Percentiles rank a stretch among this genome's conserved stretches.
Evolutionary conservation across 192 early-diverging fungal species (phyloP).

Genomic region (Piromyces finnis): DNA sequence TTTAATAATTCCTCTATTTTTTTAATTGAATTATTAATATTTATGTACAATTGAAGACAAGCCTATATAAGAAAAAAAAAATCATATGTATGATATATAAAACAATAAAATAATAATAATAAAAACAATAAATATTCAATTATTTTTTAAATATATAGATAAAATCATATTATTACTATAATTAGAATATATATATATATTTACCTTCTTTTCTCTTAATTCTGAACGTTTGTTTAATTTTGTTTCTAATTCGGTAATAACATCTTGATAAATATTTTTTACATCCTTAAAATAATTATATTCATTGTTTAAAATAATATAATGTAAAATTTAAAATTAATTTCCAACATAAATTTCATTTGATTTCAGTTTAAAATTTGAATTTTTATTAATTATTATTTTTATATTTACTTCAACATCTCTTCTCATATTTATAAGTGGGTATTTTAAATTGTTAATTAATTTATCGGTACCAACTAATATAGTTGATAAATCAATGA

Average conservation of each 20-base stretch:
- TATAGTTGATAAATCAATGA: slow-evolving; percentile 61
- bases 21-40: slow-evolving; percentile 56
- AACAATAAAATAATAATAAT: not conserved
- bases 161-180: no score
- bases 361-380: no score
- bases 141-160: no score
- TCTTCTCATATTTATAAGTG: slow-evolving; percentile 35
- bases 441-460: slow-evolving; percentile 33
- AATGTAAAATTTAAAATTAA: no score
- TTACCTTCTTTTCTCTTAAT: slow-evolving; percentile 53
- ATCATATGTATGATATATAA: not conserved
- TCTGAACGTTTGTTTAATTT: slow-evolving; percentile 37
- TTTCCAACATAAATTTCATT: no score
- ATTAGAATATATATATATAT: not conserved
- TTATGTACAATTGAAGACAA: slow-evolving; percentile 44
- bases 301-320: no score
- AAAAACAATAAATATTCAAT: not conserved
- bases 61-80: slow-evolving; percentile 22
- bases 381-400: no score
- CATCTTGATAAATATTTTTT: not conserved
- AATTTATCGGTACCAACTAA: slow-evolving; percentile 52
- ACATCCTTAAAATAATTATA: not conserved
- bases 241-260: slow-evolving; percentile 31
- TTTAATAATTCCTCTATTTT: slow-evolving; percentile 55
- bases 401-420: slow-evolving; percentile 31